These are phyloP conservation scores for Mycena leptocephala DNA, from an alignment of 768 basidiomycete genomes.

Conservation along the genomic window DNA sequence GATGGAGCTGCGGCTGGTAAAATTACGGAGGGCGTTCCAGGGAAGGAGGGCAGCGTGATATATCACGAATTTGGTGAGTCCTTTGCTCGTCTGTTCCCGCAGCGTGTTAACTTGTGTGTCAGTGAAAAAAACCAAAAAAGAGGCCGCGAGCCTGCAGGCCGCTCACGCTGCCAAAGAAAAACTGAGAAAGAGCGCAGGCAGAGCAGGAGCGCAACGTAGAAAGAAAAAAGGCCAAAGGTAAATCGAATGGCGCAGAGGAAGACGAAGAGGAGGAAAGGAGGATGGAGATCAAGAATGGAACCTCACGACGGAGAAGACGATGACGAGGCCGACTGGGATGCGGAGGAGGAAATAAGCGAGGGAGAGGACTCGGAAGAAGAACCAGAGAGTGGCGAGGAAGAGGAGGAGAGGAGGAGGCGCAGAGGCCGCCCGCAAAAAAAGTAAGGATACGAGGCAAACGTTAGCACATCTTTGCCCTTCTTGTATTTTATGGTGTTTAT, in stretches of 20 bases:
- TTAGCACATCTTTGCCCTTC: conserved; percentile 41
- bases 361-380: conserved; percentile 61
- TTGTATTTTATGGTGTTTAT: background rate
- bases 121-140: conserved; percentile 94
- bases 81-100: conserved; percentile 11
- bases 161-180: conserved; percentile 86
- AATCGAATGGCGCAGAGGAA: conserved; percentile 50
- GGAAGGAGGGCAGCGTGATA: conserved; percentile 93
- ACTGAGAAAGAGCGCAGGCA: conserved; percentile 84
- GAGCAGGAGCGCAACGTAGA: conserved; percentile 95
- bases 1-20: conserved; percentile 93
- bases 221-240: conserved; percentile 74
- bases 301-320: conserved; percentile 48
- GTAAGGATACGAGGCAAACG: conserved; percentile 65
- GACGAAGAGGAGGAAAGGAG: conserved; percentile 57
- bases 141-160: conserved; percentile 76
- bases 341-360: conserved; percentile 78
- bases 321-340: conserved; percentile 64
- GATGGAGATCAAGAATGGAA: conserved; percentile 60
- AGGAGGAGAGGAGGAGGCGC: conserved; percentile 66
- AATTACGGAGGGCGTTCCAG: conserved; percentile 96
- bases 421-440: conserved; percentile 68
- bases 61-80: conserved; percentile 94
- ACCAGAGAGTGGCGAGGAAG: conserved; percentile 53
- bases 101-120: conserved; percentile 22